phyloP scores from a whole-genome alignment of 2,329 filamentous ascomycete genomes.

The Raffaelea deltoideospora region DNA sequence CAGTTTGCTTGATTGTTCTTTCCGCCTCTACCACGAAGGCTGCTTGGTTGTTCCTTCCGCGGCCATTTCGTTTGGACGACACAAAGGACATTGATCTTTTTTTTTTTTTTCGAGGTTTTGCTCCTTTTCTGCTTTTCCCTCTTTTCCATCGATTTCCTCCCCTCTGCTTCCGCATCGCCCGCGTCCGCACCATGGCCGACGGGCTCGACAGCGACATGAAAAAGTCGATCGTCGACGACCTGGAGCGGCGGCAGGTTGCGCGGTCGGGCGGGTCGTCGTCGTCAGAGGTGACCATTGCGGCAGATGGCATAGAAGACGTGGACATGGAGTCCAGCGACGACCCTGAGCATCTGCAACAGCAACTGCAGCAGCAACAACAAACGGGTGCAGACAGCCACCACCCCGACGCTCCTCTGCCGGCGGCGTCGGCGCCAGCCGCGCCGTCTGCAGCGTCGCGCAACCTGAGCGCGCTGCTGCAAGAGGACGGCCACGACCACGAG shows the following conservation, averaged over 20 bases:
- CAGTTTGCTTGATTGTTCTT: conserved; percentile 2
- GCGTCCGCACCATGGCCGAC: not conserved
- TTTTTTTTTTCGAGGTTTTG: not conserved
- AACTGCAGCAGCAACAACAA: too few relatives aligned
- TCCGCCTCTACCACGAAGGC: too few relatives aligned
- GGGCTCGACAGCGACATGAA: not conserved
- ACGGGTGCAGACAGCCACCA: not conserved
- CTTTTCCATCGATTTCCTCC: not conserved
- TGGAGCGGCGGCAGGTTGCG: not conserved
- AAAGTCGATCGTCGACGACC: conserved; percentile 1
- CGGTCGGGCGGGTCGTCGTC: conserved; percentile 6
- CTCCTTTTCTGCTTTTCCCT: not conserved
- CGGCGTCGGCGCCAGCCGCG: not conserved
- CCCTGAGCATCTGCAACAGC: too few relatives aligned
- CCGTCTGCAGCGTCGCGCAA: not conserved
- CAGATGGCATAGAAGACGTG: not conserved
- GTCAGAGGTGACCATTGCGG: conserved; percentile 4
- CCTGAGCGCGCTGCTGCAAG: not conserved
- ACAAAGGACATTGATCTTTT: conserved; percentile 1
- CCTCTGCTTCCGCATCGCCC: not conserved
- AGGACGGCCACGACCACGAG: conserved; percentile 1
- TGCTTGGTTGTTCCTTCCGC: not conserved
- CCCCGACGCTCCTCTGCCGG: not conserved
- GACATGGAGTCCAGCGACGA: conserved; percentile 14
- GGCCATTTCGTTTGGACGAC: not conserved